Base-by-base conservation (phyloP, 2,329 filamentous ascomycete genomes). In the Aspergillus proliferans region DNA sequence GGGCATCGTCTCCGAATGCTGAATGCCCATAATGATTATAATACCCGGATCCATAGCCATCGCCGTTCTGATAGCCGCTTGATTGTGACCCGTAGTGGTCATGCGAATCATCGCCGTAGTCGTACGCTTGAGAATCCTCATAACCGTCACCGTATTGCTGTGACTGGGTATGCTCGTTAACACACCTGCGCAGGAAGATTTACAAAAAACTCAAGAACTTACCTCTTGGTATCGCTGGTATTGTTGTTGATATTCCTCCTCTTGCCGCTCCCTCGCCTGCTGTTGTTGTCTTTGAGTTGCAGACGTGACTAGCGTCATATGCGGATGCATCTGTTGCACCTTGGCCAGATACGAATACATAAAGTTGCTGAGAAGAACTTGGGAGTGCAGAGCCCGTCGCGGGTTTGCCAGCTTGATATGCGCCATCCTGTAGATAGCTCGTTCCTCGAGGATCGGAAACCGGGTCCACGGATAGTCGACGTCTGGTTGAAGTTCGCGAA, bases 271-370 rank as follows among this genome's bases (percentile, higher is more conserved):
- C 40, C 21, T 42, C 3, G 40, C 58, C 41, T 61, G 56, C 46
- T 68, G 63, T 34, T 73, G 69, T 41, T 70, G 66, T 52, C 86
- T 84, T 60, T 90, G 89, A 33, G 87, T 84, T 14, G 78, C 75
- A 46, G 87, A 91, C 33, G 87, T 81, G n/a, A 88, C 88, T 40
- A 95, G 85, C 61, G 94, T 88, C 72, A 96, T 88, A 64, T 95
- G 88, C 40, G 93, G 93, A 68, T 98, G 93, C 88, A 96, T 96
- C 62, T 94, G 90, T 71, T 98, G 93, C 42, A 98, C 93, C 69
- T 97, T 98, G 53, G 93, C 93, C 56, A 98, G 80, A 68, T 98
- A 98, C 49, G 90, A 93, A 73, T 98, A 98, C 93, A 98, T 98
- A 71, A 98, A 98, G 69, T 98, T 98, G 71, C 91, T 96, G 58